Conservation (phyloP, 176 grass and related monocot species). For the Phoenix dactylifera region DNA sequence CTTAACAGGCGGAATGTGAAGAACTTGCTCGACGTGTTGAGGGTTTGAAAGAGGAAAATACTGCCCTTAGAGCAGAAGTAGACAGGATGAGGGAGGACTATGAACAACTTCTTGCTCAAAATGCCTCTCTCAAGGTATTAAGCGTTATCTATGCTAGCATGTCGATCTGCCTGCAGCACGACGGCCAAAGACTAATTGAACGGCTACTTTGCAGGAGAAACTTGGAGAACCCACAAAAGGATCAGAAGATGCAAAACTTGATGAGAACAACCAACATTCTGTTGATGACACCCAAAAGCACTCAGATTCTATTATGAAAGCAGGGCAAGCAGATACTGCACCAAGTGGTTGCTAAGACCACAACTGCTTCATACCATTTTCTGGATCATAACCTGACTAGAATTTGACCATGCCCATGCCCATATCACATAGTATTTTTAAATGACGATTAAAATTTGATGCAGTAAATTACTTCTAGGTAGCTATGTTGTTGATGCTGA, state of each 20-base stretch:
- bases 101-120: constrained; percentile 67
- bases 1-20: constrained; percentile 92
- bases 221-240: constrained; percentile 46
- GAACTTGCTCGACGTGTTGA: constrained; percentile 84
- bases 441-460: constrained; percentile 42
- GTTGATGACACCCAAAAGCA: constrained; percentile 34
- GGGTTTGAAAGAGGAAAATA: constrained; percentile 85
- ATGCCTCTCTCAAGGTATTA: constrained; percentile 73
- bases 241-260: constrained; percentile 44
- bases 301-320: constrained; percentile 8
- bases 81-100: constrained; percentile 78
- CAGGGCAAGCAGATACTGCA: constrained; percentile 13
- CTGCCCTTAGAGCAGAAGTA: constrained; percentile 82
- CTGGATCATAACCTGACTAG: constrained; percentile 59
- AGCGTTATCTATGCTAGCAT: not conserved
- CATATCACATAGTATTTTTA: constrained; percentile 39
- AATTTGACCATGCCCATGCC: constrained; percentile 37
- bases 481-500: constrained; percentile 46
- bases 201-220: constrained; percentile 51
- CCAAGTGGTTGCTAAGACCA: too few relatives aligned
- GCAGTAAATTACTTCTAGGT: constrained; percentile 48
- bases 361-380: too few relatives aligned
- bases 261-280: constrained; percentile 45
- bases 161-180: too few relatives aligned
- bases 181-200: too few relatives aligned